Conservation (phyloP, 305 asterid genomes). For the Fraxinus angustifolia region DNA sequence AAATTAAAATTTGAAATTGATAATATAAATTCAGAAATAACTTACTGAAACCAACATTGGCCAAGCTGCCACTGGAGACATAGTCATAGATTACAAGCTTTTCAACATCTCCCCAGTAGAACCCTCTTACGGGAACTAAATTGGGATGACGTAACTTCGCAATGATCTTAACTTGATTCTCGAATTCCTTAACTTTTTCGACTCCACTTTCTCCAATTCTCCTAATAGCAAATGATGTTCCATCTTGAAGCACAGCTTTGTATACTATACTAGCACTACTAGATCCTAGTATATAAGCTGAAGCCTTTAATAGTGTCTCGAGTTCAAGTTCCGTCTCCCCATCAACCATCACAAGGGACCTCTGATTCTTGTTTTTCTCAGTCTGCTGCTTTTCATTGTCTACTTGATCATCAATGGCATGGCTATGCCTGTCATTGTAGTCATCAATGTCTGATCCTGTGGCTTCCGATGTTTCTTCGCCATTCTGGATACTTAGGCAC, state of each 20-base stretch:
- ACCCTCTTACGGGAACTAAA: slow-evolving; percentile 65
- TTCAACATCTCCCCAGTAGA: slow-evolving; percentile 87
- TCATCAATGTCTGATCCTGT: slow-evolving; percentile 55
- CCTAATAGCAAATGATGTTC: slow-evolving; percentile 71
- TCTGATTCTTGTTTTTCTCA: slow-evolving; percentile 26
- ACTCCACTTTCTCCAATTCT: slow-evolving; percentile 68
- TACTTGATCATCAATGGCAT: slow-evolving; percentile 4
- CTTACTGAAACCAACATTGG: slow-evolving; percentile 79
- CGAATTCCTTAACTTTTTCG: slow-evolving; percentile 55
- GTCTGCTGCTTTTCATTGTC: slow-evolving; percentile 1
- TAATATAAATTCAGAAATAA: background rate
- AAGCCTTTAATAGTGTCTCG: slow-evolving; percentile 77
- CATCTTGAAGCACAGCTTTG: slow-evolving; percentile 74
- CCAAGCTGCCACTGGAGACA: slow-evolving; percentile 81
- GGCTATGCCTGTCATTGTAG: background rate
- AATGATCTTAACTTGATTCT: slow-evolving; percentile 51
- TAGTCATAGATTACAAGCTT: slow-evolving; percentile 78
- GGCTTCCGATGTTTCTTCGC: slow-evolving; percentile 54
- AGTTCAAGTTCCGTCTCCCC: slow-evolving; percentile 61
- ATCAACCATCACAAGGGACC: slow-evolving; percentile 67
- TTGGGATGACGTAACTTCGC: slow-evolving; percentile 69
- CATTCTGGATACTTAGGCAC: slow-evolving; percentile 47
- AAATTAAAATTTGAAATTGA: background rate
- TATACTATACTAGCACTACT: slow-evolving; percentile 67
- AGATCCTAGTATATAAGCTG: slow-evolving; percentile 81